Evolutionary conservation across 2,329 filamentous ascomycete genomes (phyloP), one percentile per base, ranked within the genome.

Genomic region (Hymenoscyphus occultus): DNA sequence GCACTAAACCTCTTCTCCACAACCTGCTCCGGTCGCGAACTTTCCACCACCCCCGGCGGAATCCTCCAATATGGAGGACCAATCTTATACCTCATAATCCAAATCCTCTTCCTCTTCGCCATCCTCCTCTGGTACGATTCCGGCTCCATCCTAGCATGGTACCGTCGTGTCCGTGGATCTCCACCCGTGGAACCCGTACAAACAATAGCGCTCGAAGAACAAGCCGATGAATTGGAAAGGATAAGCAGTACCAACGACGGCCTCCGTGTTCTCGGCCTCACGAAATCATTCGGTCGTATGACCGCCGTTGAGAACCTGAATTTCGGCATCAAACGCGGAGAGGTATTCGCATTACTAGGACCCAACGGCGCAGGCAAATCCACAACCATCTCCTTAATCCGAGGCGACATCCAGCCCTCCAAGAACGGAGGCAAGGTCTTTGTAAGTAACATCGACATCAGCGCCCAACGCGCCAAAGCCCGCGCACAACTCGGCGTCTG

Each of bases 361-460:
- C 93, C 93, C 16, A 97, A 97, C 74, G 93, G 93, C 31, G 94
- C 93, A 1, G 93, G 93, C 64, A 97, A 97, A 73, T 92, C 89
- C 0, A 96, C 93, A 0, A 96, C 90, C 0, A 96, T 97, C 71
- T 92, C 89, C 1, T 81, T 97, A 56, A 92, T 98, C 69, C 86
- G 93, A 67, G 94, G 94, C n/a, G 93, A 97, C 72, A 84, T 94
- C 35, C 86, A 87, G 61, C 92, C 93, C 0, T 81, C 79, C 59
- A 79, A 79, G 63, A 84, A 86, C 62, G 84, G 86, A n/a, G 91
- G 92, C 39, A 90, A 96, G 64, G 86, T 97, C 4, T 84, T 92
- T 54, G 90, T 65, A 45, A 91, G 96, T 73, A 83, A 89, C 68
- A 84, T 87, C 6, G 92, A 90, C 5, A 89, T 97, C 59, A 86